Conservation (phyloP, 2,329 filamentous ascomycete genomes). For the Rutstroemia sydowiana region DNA sequence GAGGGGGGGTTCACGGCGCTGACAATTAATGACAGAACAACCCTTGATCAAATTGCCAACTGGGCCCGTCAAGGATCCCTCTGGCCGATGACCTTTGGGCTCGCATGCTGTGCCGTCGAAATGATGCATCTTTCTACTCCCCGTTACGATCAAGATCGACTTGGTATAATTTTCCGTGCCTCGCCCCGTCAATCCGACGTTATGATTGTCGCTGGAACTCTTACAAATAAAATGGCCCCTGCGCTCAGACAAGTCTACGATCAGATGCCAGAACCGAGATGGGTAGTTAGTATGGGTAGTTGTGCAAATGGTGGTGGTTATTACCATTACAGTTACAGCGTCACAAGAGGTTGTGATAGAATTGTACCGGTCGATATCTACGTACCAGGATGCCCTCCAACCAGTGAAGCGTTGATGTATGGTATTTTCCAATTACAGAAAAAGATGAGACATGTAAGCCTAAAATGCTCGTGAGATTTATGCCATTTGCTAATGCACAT, state of each 20-base stretch:
- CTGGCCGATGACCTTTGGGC: slow-evolving; percentile 84
- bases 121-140: slow-evolving; percentile 91
- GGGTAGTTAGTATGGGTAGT: slow-evolving; percentile 78
- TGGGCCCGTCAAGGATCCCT: slow-evolving; percentile 79
- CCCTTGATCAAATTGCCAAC: slow-evolving; percentile 71
- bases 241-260: slow-evolving; percentile 87
- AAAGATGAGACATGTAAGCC: slow-evolving; percentile 15
- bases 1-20: background rate
- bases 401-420: slow-evolving; percentile 56
- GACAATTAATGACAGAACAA: slow-evolving; percentile 46
- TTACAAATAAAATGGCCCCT: slow-evolving; percentile 95
- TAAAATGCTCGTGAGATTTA: background rate
- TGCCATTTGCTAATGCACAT: background rate
- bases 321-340: slow-evolving; percentile 80
- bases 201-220: slow-evolving; percentile 88
- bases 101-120: slow-evolving; percentile 83
- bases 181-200: slow-evolving; percentile 83
- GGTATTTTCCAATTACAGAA: slow-evolving; percentile 16
- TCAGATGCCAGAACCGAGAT: slow-evolving; percentile 88
- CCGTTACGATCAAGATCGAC: slow-evolving; percentile 80
- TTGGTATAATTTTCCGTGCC: slow-evolving; percentile 86
- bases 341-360: slow-evolving; percentile 67
- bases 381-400: slow-evolving; percentile 65
- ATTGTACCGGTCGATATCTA: slow-evolving; percentile 76
- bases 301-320: slow-evolving; percentile 82